phyloP scores from a whole-genome alignment of 164 flowering plant genomes.

The Protea cynaroides region DNA sequence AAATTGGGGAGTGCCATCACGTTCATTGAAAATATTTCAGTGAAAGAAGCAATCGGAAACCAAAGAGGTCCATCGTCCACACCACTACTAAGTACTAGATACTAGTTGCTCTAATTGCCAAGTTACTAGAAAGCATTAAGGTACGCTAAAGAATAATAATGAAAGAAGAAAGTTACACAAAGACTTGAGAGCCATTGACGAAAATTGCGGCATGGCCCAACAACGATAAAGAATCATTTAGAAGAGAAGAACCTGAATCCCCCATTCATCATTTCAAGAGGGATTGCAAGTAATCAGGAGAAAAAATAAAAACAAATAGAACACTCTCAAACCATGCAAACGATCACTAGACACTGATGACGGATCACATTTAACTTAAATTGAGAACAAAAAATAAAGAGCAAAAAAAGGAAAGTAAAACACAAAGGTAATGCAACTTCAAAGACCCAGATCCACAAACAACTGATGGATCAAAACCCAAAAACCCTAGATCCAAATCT shows the following conservation, averaged over 20 bases:
- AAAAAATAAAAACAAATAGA: not conserved
- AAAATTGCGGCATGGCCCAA: too few species aligned
- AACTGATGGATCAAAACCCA: conserved; percentile 2
- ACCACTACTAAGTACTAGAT: too few species aligned
- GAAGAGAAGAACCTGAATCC: not conserved
- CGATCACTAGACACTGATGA: not conserved
- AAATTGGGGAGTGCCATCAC: too few species aligned
- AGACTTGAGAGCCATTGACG: too few species aligned
- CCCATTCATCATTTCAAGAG: not conserved
- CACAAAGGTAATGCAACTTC: not conserved
- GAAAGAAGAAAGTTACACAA: too few species aligned
- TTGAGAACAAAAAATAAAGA: not conserved
- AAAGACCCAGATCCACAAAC: conserved; percentile 7
- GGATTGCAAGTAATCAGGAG: not conserved
- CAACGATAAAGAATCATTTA: too few species aligned
- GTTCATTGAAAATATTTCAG: too few species aligned
- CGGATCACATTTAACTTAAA: too few species aligned
- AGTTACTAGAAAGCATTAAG: not conserved
- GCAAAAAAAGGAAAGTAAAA: not conserved
- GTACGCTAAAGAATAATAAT: too few species aligned
- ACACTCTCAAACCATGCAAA: not conserved
- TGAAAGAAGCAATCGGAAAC: too few species aligned
- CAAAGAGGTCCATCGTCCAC: too few species aligned
- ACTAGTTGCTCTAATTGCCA: too few species aligned
- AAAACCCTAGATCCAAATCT: conserved; percentile 6